Evolutionary conservation across 495 filamentous ascomycete genomes (phyloP), one percentile per base, ranked within the genome.

Genomic region (Talaromyces proteolyticus): DNA sequence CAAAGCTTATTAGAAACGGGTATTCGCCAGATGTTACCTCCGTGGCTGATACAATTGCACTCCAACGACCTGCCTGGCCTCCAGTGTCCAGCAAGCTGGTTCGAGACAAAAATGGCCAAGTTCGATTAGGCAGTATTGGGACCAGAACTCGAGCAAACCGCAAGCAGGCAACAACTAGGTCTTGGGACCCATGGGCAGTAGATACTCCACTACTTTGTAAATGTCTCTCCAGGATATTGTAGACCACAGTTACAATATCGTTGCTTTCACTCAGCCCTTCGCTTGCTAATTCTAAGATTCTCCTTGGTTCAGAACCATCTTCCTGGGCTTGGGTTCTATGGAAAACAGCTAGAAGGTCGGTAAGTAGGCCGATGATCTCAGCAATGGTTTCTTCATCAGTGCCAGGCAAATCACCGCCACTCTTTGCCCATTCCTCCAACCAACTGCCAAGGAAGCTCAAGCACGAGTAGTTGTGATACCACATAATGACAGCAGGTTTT

Each of bases 91-190:
- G 74, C 20, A 98, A 75, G 38, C 76, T 75, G 61, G 87, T 94
- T 44, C 88, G 76, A 4, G 85, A 78, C 59, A 98, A 79, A 58
- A 91, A 89, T 3, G 90, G 87, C 92, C 92, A 98, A 2, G 95
- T 82, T 50, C 91, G 72, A 40, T 81, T 83, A 3, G 92, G 91
- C 21, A 85, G 70, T n/a, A 94, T 67, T 5, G 74, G 69, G 3
- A 89, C 61, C 8, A 93, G 66, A 17, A 80, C 81, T 51, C 84
- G 74, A 12, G 92, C 75, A 53, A 97, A 96, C 37, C 88, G 85
- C 29, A 89, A 57, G 55, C 89, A 95, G 26, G 82, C 80, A 25
- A 86, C 75, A 20, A 91, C 72, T 25, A 88, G 72, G 6, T 83
- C 75, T 17, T 87, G 51, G 7, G 74, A 67, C 3, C 64, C 69